Percentiles rank a stretch among this genome's conserved stretches.
Evolutionary conservation across 495 filamentous ascomycete species (phyloP).

Genomic region (Trichoderma asperelloides): DNA sequence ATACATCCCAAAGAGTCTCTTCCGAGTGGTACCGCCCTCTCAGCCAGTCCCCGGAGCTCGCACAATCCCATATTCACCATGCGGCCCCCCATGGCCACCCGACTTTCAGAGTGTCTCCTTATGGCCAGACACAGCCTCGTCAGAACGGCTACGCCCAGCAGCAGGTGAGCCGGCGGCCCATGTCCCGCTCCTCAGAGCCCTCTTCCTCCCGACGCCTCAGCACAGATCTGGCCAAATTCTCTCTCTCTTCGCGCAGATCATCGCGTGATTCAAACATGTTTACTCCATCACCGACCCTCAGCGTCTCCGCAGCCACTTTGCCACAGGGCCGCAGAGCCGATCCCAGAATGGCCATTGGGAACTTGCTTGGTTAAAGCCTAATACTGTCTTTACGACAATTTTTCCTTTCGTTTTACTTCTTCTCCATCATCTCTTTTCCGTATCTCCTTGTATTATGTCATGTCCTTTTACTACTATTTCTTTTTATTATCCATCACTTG

Average conservation of each 20-base stretch:
- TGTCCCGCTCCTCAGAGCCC: neutral
- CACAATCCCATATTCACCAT: neutral
- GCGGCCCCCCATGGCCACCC: neutral
- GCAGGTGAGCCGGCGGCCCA: neutral
- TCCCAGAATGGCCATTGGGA: neutral
- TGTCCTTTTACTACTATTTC: neutral
- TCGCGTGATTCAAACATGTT: neutral
- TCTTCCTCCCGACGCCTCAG: neutral
- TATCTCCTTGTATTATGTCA: neutral
- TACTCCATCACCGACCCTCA: neutral
- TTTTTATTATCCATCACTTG: neutral
- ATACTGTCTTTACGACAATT: neutral
- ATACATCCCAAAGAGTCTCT: neutral
- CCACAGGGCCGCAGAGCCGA: neutral
- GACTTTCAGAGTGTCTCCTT: neutral
- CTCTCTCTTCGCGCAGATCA: neutral
- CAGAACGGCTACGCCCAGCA: neutral
- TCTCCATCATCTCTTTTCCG: neutral
- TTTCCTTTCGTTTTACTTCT: neutral
- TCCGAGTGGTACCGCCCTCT: neutral
- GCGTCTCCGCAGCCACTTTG: neutral
- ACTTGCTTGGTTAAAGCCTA: neutral
- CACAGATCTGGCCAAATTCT: neutral
- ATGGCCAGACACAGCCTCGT: neutral
- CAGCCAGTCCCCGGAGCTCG: neutral